Evolutionary conservation across 768 basidiomycete genomes (phyloP).

Genomic region (Favolaschia claudopus): DNA sequence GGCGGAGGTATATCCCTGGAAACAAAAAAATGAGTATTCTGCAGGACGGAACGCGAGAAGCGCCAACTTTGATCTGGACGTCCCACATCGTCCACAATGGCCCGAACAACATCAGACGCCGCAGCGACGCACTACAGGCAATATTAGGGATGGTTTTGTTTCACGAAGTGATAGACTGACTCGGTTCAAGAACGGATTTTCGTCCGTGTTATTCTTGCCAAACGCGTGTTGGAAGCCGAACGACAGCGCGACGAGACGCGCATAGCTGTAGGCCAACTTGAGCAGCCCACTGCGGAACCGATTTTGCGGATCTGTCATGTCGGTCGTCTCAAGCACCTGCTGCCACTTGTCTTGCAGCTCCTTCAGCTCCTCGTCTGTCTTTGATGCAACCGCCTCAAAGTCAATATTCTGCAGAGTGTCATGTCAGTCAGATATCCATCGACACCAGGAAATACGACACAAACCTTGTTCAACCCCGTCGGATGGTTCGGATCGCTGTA

Average conservation of each 20-base stretch:
- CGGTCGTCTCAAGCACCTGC: slow-evolving; percentile 55
- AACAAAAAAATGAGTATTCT: slow-evolving; percentile 15
- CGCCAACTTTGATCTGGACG: slow-evolving; percentile 61
- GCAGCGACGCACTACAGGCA: slow-evolving; percentile 66
- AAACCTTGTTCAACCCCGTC: slow-evolving; percentile 78
- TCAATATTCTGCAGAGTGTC: slow-evolving; percentile 74
- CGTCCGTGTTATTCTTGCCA: slow-evolving; percentile 65
- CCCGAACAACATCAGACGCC: slow-evolving; percentile 69
- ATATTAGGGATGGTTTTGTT: neutral
- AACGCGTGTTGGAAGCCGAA: slow-evolving; percentile 82
- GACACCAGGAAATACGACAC: slow-evolving; percentile 8
- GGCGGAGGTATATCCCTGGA: slow-evolving; percentile 64
- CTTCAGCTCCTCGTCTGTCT: slow-evolving; percentile 75
- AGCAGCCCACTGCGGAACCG: slow-evolving; percentile 69
- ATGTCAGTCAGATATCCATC: too few relatives aligned
- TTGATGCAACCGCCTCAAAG: slow-evolving; percentile 67
- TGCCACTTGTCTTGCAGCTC: slow-evolving; percentile 64
- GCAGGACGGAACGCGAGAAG: neutral
- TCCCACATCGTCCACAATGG: slow-evolving; percentile 66
- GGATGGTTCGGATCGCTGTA: slow-evolving; percentile 79
- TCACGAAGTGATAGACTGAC: slow-evolving; percentile 48
- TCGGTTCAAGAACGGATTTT: slow-evolving; percentile 70
- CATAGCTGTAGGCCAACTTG: slow-evolving; percentile 70
- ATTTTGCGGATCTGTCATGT: slow-evolving; percentile 62
- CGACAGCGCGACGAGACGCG: slow-evolving; percentile 72